Evolutionary conservation across 2,329 filamentous ascomycete genomes (phyloP).

Genomic region (Penicillium sp.): DNA sequence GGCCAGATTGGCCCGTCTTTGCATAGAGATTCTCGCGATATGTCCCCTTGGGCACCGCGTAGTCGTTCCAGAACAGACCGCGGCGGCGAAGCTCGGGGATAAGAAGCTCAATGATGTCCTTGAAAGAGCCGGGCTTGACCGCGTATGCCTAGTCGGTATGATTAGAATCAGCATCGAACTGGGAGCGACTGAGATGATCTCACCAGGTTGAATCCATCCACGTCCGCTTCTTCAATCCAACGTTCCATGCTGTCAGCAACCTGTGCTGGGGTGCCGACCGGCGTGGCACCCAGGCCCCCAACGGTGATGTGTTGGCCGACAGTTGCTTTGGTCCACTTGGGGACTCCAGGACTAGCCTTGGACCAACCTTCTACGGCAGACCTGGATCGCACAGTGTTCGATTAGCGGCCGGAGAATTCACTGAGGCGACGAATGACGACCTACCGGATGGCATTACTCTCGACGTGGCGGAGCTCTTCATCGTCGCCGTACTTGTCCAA

Average conservation of each 20-base stretch:
- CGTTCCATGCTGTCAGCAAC: constrained; percentile 66
- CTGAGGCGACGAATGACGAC: not conserved
- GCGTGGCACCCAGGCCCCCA: constrained; percentile 63
- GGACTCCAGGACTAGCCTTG: constrained; percentile 56
- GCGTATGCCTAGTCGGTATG: constrained; percentile 54
- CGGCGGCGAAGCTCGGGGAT: constrained; percentile 61
- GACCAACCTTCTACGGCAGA: constrained; percentile 52
- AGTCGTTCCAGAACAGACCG: constrained; percentile 47
- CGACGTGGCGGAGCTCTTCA: constrained; percentile 61
- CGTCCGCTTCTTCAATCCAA: constrained; percentile 66
- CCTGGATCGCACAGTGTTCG: constrained; percentile 28
- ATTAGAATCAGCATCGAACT: not conserved
- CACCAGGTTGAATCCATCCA: constrained; percentile 73
- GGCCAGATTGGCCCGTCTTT: constrained; percentile 33
- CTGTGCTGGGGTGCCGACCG: constrained; percentile 62
- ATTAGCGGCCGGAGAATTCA: not conserved
- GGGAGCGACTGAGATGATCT: constrained; percentile 8
- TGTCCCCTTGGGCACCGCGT: constrained; percentile 37
- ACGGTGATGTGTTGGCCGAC: constrained; percentile 66
- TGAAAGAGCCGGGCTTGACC: constrained; percentile 65
- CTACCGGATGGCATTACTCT: constrained; percentile 58
- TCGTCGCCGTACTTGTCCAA: constrained; percentile 60
- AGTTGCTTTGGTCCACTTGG: constrained; percentile 70
- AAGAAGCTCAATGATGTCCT: constrained; percentile 64
- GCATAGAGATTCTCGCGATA: constrained; percentile 42